phyloP scores from a whole-genome alignment of 1,139 yeast species.

The Zygoascus sp. region DNA sequence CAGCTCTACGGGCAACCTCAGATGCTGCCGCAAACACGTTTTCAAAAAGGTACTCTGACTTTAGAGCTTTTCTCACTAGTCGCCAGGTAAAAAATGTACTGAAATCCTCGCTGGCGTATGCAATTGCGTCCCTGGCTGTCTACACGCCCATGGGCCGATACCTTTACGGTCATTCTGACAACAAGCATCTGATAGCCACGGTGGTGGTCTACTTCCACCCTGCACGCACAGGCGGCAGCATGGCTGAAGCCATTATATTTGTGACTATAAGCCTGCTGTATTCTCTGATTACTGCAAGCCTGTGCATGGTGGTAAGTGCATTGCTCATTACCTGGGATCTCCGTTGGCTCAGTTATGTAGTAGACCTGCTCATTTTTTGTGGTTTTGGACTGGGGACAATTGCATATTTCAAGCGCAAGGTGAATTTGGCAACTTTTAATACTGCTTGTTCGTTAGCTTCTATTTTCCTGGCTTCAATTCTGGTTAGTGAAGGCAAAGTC shows the following conservation, averaged over 20 bases:
- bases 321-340: slow-evolving; percentile 44
- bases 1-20: no score
- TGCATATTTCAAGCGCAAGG: slow-evolving; percentile 64
- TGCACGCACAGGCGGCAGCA: slow-evolving; percentile 70
- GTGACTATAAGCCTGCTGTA: slow-evolving; percentile 53
- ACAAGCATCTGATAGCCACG: slow-evolving; percentile 78
- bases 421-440: slow-evolving; percentile 65
- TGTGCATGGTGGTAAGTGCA: slow-evolving; percentile 53
- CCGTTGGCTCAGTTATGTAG: slow-evolving; percentile 49
- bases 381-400: slow-evolving; percentile 59
- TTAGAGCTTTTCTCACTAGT: background rate
- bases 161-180: slow-evolving; percentile 61
- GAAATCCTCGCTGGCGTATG: slow-evolving; percentile 68
- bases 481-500: slow-evolving; percentile 71
- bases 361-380: slow-evolving; percentile 51
- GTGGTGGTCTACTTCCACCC: slow-evolving; percentile 85
- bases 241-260: slow-evolving; percentile 68
- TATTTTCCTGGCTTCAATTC: slow-evolving; percentile 63
- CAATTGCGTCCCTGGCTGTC: slow-evolving; percentile 71
- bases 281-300: slow-evolving; percentile 52
- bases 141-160: slow-evolving; percentile 55
- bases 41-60: no score
- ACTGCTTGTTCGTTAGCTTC: slow-evolving; percentile 79
- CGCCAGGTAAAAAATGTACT: slow-evolving; percentile 32
- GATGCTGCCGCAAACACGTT: background rate